These are phyloP conservation scores for Filobasidium floriforme DNA, from an alignment of 768 basidiomycete species.

Conservation along the genomic window DNA sequence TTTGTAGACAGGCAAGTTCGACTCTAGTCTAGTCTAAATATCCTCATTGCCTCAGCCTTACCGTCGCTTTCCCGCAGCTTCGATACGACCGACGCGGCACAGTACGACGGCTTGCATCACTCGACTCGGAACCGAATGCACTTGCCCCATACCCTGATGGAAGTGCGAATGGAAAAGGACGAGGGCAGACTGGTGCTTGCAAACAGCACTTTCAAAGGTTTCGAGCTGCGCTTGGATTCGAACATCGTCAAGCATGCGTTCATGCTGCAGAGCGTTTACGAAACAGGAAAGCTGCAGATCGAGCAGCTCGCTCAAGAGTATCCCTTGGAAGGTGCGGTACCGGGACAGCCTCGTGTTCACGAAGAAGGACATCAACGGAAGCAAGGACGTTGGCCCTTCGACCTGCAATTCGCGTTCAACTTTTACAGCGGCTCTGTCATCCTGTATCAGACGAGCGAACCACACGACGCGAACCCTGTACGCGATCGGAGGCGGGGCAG, in stretches of 20 bases:
- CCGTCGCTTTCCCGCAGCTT: constrained; percentile 53
- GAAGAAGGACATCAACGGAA: constrained; percentile 3
- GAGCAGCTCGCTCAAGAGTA: constrained; percentile 57
- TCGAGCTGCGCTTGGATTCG: constrained; percentile 75
- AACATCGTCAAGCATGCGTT: constrained; percentile 69
- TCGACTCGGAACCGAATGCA: constrained; percentile 36
- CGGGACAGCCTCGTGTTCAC: neutral
- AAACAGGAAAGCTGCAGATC: constrained; percentile 68
- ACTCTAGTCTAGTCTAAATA: neutral
- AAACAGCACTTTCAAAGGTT: constrained; percentile 68
- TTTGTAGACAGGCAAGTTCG: constrained; percentile 61
- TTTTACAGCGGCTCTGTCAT: constrained; percentile 81
- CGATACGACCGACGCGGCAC: constrained; percentile 60
- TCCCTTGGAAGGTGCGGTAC: constrained; percentile 47
- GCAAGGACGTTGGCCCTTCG: constrained; percentile 44
- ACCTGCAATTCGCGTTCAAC: constrained; percentile 58
- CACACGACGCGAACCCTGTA: neutral
- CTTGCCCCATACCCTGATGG: constrained; percentile 59
- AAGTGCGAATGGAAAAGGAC: constrained; percentile 54
- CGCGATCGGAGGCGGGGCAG: neutral
- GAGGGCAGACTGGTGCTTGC: constrained; percentile 56
- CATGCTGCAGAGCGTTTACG: constrained; percentile 77
- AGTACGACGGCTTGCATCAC: constrained; percentile 53
- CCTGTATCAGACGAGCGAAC: constrained; percentile 52
- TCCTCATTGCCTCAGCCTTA: constrained; percentile 8